Conservation (phyloP, 805 yeast species). For the Metschnikowia bowlesiae region DNA sequence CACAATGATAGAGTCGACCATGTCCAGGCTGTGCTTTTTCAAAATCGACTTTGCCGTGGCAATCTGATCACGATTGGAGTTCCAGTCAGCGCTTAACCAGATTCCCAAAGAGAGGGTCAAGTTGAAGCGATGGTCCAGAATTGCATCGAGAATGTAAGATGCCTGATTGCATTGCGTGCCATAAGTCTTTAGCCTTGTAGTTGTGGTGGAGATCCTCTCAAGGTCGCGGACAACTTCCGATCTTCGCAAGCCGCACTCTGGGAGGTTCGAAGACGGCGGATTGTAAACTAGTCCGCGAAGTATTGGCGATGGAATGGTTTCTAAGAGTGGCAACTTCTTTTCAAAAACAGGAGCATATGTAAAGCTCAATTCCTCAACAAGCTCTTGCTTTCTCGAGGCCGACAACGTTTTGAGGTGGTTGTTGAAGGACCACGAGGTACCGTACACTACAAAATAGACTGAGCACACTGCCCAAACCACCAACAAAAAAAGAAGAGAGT, state of each 20-base stretch:
- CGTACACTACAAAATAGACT: constrained; percentile 5
- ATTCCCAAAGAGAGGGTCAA: constrained; percentile 59
- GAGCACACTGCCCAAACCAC: neutral
- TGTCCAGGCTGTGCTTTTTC: constrained; percentile 35
- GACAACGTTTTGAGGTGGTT: constrained; percentile 6
- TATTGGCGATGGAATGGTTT: constrained; percentile 5
- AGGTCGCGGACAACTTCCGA: constrained; percentile 54
- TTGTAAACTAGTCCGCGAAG: constrained; percentile 61
- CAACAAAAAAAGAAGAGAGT: neutral
- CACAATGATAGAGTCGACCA: constrained; percentile 49
- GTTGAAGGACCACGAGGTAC: constrained; percentile 7
- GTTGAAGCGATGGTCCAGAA: constrained; percentile 45
- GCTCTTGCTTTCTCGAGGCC: constrained; percentile 2
- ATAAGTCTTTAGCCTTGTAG: constrained; percentile 52
- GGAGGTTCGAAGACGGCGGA: constrained; percentile 49
- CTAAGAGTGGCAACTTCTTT: neutral
- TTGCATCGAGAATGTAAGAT: constrained; percentile 48
- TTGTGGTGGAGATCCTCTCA: constrained; percentile 52
- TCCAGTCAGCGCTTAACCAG: constrained; percentile 50
- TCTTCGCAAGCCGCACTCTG: constrained; percentile 47
- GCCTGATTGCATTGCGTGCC: constrained; percentile 63
- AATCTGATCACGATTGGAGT: constrained; percentile 45
- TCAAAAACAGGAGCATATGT: neutral
- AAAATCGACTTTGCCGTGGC: constrained; percentile 40
- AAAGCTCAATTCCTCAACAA: constrained; percentile 4